Percentiles rank a stretch among this genome's conserved stretches.
Evolutionary conservation across 2,329 filamentous ascomycete genomes (phyloP).

Genomic region (Xylaria digitata): DNA sequence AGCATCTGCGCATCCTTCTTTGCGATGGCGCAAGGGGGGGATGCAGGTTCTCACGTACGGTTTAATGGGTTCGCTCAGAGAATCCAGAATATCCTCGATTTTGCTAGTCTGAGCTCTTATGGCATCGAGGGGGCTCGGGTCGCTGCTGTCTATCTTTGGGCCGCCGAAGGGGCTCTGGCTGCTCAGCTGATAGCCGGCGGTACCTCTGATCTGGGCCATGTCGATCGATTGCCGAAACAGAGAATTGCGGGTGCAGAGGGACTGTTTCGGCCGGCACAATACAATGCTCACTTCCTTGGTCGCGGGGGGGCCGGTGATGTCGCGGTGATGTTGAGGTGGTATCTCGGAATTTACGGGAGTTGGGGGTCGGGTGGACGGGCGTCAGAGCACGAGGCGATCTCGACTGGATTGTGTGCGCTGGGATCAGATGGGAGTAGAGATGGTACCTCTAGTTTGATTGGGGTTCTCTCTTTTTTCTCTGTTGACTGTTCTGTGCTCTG

Average conservation of each 20-base stretch:
- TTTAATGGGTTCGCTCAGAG: constrained; percentile 88
- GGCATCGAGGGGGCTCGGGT: constrained; percentile 84
- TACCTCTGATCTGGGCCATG: constrained; percentile 68
- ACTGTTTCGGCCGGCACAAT: constrained; percentile 39
- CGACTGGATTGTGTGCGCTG: constrained; percentile 27
- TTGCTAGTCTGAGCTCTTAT: constrained; percentile 97
- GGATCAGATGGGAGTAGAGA: not conserved
- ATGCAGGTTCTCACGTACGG: constrained; percentile 72
- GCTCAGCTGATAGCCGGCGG: constrained; percentile 85
- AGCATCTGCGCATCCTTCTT: constrained; percentile 15
- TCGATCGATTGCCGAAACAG: constrained; percentile 23
- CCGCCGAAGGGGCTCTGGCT: constrained; percentile 78
- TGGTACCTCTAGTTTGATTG: not conserved
- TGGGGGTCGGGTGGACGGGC: not conserved
- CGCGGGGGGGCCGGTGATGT: not conserved
- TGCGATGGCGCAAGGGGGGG: constrained; percentile 1
- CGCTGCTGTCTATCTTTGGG: constrained; percentile 69
- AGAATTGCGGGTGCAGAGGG: constrained; percentile 41
- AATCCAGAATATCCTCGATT: constrained; percentile 94
- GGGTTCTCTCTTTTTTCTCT: not conserved
- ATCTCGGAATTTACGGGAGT: constrained; percentile 24
- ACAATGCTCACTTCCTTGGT: constrained; percentile 3
- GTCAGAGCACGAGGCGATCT: constrained; percentile 16
- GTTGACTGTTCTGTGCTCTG: too few species aligned
- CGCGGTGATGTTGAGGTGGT: constrained; percentile 1